Evolutionary conservation across 1,284 basidiomycete genomes (phyloP).

Genomic region (Jaminaea rosea): DNA sequence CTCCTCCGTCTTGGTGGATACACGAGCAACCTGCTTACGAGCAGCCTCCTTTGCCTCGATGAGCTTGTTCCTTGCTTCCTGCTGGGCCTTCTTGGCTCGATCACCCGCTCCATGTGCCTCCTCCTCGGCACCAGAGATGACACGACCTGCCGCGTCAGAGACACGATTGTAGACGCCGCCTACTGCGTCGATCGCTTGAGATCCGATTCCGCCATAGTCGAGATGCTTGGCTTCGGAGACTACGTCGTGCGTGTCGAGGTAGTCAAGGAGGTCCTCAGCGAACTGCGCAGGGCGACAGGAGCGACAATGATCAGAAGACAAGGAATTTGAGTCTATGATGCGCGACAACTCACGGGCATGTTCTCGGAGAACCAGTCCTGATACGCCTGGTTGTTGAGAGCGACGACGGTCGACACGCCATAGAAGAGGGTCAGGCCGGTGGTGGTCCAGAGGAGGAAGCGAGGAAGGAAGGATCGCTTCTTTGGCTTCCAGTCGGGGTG

Average conservation of each 20-base stretch:
- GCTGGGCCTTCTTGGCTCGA: constrained; percentile 9
- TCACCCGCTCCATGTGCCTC: constrained; percentile 45
- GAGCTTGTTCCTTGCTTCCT: constrained; percentile 10
- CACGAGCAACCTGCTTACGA: constrained; percentile 13
- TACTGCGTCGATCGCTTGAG: constrained; percentile 53
- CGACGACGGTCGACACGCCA: constrained; percentile 32
- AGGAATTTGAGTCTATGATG: constrained; percentile 50
- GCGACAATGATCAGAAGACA: constrained; percentile 43
- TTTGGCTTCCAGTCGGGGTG: background rate
- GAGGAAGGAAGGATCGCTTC: constrained; percentile 6
- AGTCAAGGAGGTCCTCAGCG: constrained; percentile 14
- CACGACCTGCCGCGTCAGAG: constrained; percentile 30
- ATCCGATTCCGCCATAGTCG: constrained; percentile 51
- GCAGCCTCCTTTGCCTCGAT: constrained; percentile 27
- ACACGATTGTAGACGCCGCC: constrained; percentile 49
- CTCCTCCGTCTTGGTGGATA: constrained; percentile 17
- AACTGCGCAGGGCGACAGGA: constrained; percentile 49
- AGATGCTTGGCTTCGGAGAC: constrained; percentile 24
- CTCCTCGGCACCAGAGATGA: constrained; percentile 28
- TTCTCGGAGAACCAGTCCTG: constrained; percentile 71
- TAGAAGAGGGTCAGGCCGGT: constrained; percentile 37
- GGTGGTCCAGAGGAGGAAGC: constrained; percentile 25
- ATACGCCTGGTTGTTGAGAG: constrained; percentile 37
- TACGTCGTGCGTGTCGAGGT: constrained; percentile 37
- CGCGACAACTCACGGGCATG: constrained; percentile 64